phyloP scores from a whole-genome alignment of 768 basidiomycete species.

The Zangia roseola region DNA sequence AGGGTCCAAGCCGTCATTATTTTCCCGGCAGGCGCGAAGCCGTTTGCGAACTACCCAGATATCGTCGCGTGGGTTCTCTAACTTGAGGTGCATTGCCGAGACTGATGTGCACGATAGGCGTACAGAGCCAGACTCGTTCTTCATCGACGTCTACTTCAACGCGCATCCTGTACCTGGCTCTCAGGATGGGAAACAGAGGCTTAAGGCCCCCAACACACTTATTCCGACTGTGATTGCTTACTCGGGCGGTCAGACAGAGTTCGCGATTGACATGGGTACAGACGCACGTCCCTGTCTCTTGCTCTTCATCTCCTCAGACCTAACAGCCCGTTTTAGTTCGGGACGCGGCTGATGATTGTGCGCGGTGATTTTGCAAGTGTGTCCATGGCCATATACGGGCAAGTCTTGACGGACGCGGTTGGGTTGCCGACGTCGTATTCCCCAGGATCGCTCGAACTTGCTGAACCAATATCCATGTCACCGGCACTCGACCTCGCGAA shows the following conservation, averaged over 20 bases:
- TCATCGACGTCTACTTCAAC: slow-evolving; percentile 74
- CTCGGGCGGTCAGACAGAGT: slow-evolving; percentile 65
- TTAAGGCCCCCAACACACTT: slow-evolving; percentile 66
- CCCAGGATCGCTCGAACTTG: slow-evolving; percentile 37
- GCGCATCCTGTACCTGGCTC: slow-evolving; percentile 49
- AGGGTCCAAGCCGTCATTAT: slow-evolving; percentile 66
- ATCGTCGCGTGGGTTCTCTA: slow-evolving; percentile 56
- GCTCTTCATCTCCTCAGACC: background rate
- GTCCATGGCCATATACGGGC: slow-evolving; percentile 51
- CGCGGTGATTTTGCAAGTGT: slow-evolving; percentile 69
- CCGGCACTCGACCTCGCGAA: slow-evolving; percentile 59
- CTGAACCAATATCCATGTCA: slow-evolving; percentile 42
- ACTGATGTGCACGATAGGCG: slow-evolving; percentile 38
- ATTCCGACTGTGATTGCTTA: slow-evolving; percentile 72
- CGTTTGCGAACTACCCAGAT: slow-evolving; percentile 60
- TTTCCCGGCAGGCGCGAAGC: slow-evolving; percentile 63
- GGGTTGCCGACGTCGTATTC: slow-evolving; percentile 39
- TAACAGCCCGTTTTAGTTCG: slow-evolving; percentile 43
- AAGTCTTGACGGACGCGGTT: slow-evolving; percentile 48
- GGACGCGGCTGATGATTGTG: slow-evolving; percentile 78
- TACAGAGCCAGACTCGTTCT: slow-evolving; percentile 74
- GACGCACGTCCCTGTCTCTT: slow-evolving; percentile 46
- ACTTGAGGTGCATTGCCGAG: background rate
- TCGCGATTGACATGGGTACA: slow-evolving; percentile 63
- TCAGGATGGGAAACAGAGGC: slow-evolving; percentile 53